Evolutionary conservation across 1,284 basidiomycete genomes (phyloP), one percentile per base, ranked within the genome.

Genomic region (Trametes sp.): DNA sequence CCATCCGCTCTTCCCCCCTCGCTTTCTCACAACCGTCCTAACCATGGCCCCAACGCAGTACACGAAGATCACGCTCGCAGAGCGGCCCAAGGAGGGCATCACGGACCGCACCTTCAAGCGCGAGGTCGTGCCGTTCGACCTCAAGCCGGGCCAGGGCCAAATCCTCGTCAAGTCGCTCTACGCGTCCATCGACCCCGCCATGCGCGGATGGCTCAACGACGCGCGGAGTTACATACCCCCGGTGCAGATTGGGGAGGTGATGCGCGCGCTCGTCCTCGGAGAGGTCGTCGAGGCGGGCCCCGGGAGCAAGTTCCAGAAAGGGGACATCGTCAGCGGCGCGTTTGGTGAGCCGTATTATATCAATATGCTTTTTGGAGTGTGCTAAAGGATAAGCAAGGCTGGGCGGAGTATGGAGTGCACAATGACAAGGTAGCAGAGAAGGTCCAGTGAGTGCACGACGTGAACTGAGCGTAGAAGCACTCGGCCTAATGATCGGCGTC

Each of bases 181-280:
- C 79, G 74, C 94, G 23, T 92, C 90, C 42, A 79, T 95, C 60
- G 94, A 95, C 72, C 92, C 94, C 35, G 92, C 92, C 0, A 95
- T 95, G 93, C 85, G 94, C 36, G 89, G 87, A 11, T 96, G 90
- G 84, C 72, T 97, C 55, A 85, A 84, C 55, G 91, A 94, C 72
- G 74, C 72, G 21, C 82, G 90, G 54, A 88, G 84, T 72, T 93
- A 92, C 69, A 51, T 89, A 23, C 84, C 83, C 21, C 90, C 88
- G 4, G 93, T 96, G 11, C 78, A 93, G 76, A 90, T 96, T 64
- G 92, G 92, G 26, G 92, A 89, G 74, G 87, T 88, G 28, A 93
- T 97, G 95, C 86, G 95, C 28, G 87, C 91, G 0, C 66, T 69
- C 3, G 92, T 86, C 4, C 76, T 96, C 21, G 94, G 89, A 29